Base-by-base conservation (phyloP, 306 rosid genomes). In the Vigna unguiculata region DNA sequence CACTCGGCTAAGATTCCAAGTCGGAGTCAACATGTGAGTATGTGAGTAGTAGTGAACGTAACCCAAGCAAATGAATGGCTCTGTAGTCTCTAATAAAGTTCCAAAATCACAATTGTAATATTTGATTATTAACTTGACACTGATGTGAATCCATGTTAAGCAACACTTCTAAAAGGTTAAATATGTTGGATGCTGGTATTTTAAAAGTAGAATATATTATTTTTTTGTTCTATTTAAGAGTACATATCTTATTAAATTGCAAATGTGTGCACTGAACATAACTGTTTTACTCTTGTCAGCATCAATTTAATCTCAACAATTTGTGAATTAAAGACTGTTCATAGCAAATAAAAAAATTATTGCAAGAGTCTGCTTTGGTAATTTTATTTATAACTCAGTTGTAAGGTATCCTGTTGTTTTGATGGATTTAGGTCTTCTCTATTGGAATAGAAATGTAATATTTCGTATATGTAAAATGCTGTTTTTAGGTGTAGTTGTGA, bases 71-170 rank as follows among this genome's bases (percentile, higher is more conserved):
- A 48, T 25, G 15, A 38, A 72, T 28, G 21, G 52, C 49, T 34
- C 28, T 46, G 6, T 46, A 1, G 17, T 46, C 52, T 14, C 52
- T 54, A 21, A 54, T 15, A 40, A 20, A 21, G 22, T 53, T 51
- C 51, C 48, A 19, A 12, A 20, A 9, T 71, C 76, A 51, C 48
- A 51, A 11, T 17, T 51, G 48, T 32, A 51, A 19, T 52, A 6
- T 22, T 71, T 51, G 30, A 20, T 69, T 25, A 69, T 32, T 51
- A 69, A 69, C 25, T 68, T 45, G 15, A 68, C 28, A 62, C 48
- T 34, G 12, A 74, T 75, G 79, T 64, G 64, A 51, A 51, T 76
- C 65, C 64, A 28, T 64, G 53, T 69, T 49, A 38, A 52, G 46
- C 28, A 63, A 8, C 43, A 10, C 65, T 21, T 63, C 43, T 21